Base-by-base conservation (phyloP, 2,329 filamentous ascomycete genomes). In the Emericellopsis atlantica region DNA sequence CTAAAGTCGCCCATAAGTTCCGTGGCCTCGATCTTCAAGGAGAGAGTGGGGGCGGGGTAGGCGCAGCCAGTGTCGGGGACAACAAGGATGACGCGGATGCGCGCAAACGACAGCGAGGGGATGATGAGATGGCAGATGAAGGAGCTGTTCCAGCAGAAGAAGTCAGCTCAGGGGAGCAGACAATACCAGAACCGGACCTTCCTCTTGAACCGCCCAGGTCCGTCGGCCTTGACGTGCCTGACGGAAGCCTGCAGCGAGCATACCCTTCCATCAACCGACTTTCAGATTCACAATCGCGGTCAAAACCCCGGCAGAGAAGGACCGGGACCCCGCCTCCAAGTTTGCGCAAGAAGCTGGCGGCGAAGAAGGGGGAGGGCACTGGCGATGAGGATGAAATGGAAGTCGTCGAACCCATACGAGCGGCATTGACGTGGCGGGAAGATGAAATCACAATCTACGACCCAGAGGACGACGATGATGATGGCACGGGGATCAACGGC, bases 371-470 rank as follows among this genome's bases (percentile, higher is more conserved):
- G 15, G 44, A 43, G 18, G 53, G 51, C 16, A 45, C 46, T n/a
- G 52, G 50, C 24, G 46, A 46, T 14, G 57, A 62, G 8, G 55
- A 60, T 8, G 62, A 35, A 35, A 49, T 53, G 11, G 49, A 56
- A 34, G 55, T 66, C 38, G 58, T 66, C 40, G 74, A 77, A 41
- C 72, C 73, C 0, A 52, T 77, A 9, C 66, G 75, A 31, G 74
- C 76, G 6, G 68, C 74, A 3, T 61, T 81, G 40, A 81, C 78
- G 2, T 82, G 78, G 78, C 76, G 76, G 49, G 75, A 80, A 47
- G 72, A 81, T 48, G 78, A 81, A 52, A 81, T 82, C 45, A 81
- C 78, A 2, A 66, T 80, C 23, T 78, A 81, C 54, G 72, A 80
- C 48, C 73, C 76, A 1, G 64, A 76, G 33, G 78, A 81, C 51